phyloP scores from a whole-genome alignment of 306 rosid species.

The Canavalia gladiata region DNA sequence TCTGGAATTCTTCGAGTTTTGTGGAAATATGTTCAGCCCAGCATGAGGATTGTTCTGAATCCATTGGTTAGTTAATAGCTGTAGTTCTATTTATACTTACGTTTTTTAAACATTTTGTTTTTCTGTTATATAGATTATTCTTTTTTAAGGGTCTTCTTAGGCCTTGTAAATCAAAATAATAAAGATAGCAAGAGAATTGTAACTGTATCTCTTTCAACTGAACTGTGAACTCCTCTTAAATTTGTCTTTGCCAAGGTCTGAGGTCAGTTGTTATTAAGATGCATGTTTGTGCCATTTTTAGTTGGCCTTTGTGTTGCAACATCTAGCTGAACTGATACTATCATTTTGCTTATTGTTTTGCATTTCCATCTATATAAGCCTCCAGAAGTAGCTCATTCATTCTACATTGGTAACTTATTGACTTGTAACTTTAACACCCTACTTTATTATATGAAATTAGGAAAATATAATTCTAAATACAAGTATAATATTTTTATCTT shows the following conservation, averaged over 20 bases:
- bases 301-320: constrained; percentile 22
- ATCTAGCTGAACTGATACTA: constrained; percentile 1
- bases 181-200: constrained; percentile 26
- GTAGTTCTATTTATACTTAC: constrained; percentile 31
- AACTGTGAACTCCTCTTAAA: constrained; percentile 20
- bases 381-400: constrained; percentile 16
- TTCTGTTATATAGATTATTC: background rate
- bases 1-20: constrained; percentile 86
- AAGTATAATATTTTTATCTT: constrained; percentile 13
- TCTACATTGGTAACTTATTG: background rate
- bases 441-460: constrained; percentile 22
- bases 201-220: constrained; percentile 14
- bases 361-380: background rate
- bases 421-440: constrained; percentile 25
- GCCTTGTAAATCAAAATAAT: constrained; percentile 28
- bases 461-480: constrained; percentile 3
- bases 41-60: constrained; percentile 95
- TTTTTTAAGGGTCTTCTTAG: constrained; percentile 19
- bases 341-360: constrained; percentile 18
- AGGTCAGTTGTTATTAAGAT: constrained; percentile 13
- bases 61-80: constrained; percentile 79
- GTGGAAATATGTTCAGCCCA: constrained; percentile 86
- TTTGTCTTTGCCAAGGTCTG: constrained; percentile 1
- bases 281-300: constrained; percentile 1
- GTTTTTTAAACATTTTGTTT: constrained; percentile 15